Evolutionary conservation across 495 filamentous ascomycete genomes (phyloP).

Genomic region (Evernia prunastri): DNA sequence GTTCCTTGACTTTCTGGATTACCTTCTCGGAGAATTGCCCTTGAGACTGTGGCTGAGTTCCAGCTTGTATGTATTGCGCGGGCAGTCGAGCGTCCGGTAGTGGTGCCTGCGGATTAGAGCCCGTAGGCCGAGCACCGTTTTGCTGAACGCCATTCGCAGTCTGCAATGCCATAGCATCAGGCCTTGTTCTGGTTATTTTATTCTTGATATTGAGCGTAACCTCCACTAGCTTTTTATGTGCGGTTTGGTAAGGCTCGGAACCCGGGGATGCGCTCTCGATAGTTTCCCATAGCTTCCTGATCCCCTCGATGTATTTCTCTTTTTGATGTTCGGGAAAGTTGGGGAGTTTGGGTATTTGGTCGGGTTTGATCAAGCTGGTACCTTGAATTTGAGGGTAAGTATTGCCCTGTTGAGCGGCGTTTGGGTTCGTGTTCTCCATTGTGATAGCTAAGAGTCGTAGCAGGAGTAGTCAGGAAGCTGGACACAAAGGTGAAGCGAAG

Average conservation of each 20-base stretch:
- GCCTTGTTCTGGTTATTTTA: constrained; percentile 18
- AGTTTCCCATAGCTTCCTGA: constrained; percentile 53
- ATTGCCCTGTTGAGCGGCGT: constrained; percentile 1
- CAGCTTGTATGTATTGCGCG: constrained; percentile 6
- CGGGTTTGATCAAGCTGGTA: constrained; percentile 40
- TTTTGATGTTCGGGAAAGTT: constrained; percentile 55
- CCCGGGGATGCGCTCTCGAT: constrained; percentile 54
- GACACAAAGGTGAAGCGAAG: background rate
- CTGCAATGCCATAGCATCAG: constrained; percentile 10
- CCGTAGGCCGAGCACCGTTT: constrained; percentile 24
- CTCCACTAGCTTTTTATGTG: constrained; percentile 57
- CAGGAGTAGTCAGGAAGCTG: background rate
- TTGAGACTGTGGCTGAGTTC: constrained; percentile 14
- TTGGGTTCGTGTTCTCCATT: constrained; percentile 6
- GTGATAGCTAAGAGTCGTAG: background rate
- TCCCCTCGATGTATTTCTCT: constrained; percentile 56
- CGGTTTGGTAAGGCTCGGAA: constrained; percentile 50
- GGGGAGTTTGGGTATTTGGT: constrained; percentile 46
- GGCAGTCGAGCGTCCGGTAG: constrained; percentile 8
- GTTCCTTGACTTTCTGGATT: constrained; percentile 37
- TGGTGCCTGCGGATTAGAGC: constrained; percentile 17
- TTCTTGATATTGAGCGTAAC: constrained; percentile 41
- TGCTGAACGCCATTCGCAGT: constrained; percentile 24
- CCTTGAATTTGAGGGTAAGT: constrained; percentile 11
- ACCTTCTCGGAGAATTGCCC: constrained; percentile 20